Base-by-base conservation (phyloP, 805 yeast species). In the Kuraishia hungarica region DNA sequence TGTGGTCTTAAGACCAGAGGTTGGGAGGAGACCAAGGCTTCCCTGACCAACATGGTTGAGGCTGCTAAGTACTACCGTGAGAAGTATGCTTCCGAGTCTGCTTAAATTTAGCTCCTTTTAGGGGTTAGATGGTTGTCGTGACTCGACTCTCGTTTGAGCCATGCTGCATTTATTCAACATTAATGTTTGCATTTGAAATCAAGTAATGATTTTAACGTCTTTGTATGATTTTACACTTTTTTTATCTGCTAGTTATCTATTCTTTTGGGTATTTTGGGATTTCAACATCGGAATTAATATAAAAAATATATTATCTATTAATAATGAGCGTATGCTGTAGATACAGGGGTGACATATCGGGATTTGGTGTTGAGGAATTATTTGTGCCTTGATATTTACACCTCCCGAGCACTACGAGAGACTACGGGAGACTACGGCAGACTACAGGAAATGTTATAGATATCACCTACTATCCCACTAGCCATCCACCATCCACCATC, bases 1-100 rank as follows among this genome's bases (percentile, higher is more conserved):
- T 94, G 99, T 86, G 99, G 99, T 85, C 86, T 94, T 77, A 94
- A 94, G 89, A 94, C 99, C 76, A 92, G 99, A 87, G 97, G 96
- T 68, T 94, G 99, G 99, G 90, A 88, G 67, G 99, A 94, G 84
- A 89, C 93, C 68, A 90, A 79, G 73, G 91, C 86, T 72, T 90
- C 96, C 70, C 86, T 94, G 78, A 89, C 96, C 76, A 89, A 94
- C 81, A 94, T 94, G 99, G 98, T 94, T 74, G 94, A 88, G 65
- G 98, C 99, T 72, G 98, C 98, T 71, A 93, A 94, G 84, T 83
- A 82, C 78, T 93, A 81, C 96, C 89, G 96, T 74, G 68, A 63
- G 59, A 62, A 68, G 65, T 61, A 74, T 67, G 58, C 69, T 54
- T n/a, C n/a, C n/a, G 51, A 56, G 50, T 51, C 54, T 52, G 51